A percentile compares a stretch with the other conserved stretches of the same genome.
Conservation (phyloP, 345 rosid species). For the Populus tremula region DNA sequence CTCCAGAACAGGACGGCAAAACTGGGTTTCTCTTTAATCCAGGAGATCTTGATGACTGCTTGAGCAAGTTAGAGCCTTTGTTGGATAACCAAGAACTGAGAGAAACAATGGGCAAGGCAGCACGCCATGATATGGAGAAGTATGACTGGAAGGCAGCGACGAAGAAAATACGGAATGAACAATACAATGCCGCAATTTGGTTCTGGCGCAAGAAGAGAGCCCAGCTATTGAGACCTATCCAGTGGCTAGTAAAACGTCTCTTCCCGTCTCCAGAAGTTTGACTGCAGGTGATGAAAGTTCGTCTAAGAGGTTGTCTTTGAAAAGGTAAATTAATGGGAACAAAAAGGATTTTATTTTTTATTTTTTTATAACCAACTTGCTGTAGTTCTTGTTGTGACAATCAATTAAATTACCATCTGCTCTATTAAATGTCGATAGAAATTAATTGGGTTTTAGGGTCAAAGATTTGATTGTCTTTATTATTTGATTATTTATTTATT, state of each 20-base stretch:
- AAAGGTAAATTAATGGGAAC: background rate
- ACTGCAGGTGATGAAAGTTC: slow-evolving; percentile 18
- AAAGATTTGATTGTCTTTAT: too few species aligned
- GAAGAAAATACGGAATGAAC: slow-evolving; percentile 75
- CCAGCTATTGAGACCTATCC: slow-evolving; percentile 67
- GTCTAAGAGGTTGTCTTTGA: background rate
- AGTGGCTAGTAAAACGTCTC: slow-evolving; percentile 61
- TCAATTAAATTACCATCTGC: too few species aligned
- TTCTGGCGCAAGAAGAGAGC: slow-evolving; percentile 89
- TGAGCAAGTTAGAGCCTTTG: slow-evolving; percentile 60
- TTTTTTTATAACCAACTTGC: too few species aligned
- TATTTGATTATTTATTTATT: too few species aligned
- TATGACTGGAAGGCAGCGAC: slow-evolving; percentile 98
- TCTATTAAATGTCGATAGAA: too few species aligned
- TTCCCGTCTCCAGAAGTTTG: slow-evolving; percentile 63
- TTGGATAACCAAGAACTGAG: slow-evolving; percentile 52
- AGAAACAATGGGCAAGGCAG: slow-evolving; percentile 75
- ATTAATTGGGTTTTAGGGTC: too few species aligned
- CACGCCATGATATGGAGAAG: slow-evolving; percentile 82
- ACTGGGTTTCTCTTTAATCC: slow-evolving; percentile 74
- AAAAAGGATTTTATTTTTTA: too few species aligned
- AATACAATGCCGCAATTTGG: slow-evolving; percentile 93
- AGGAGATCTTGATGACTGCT: slow-evolving; percentile 82
- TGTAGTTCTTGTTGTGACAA: too few species aligned
- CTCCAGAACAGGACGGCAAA: slow-evolving; percentile 82